These are phyloP conservation scores for Umbilicus rupestris DNA, from an alignment of 164 flowering plant species.

Conservation along the genomic window DNA sequence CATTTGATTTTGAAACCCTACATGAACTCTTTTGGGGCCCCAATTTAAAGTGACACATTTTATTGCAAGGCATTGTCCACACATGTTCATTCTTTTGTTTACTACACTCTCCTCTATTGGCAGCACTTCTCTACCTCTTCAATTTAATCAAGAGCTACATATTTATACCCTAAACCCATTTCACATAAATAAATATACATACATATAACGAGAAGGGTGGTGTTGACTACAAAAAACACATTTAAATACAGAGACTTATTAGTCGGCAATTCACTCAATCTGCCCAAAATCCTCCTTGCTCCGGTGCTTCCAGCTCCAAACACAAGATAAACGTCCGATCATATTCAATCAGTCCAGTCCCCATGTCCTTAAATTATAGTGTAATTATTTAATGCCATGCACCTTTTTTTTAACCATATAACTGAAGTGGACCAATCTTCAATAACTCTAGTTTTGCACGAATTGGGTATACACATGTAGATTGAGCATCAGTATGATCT, in stretches of 20 bases:
- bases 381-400: no score
- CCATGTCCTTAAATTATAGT: slow-evolving; percentile 3
- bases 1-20: not conserved
- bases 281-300: not conserved
- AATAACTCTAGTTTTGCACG: no score
- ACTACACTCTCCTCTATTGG: slow-evolving; percentile 2
- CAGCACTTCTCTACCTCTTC: not conserved
- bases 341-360: not conserved
- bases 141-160: not conserved
- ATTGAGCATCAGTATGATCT: no score
- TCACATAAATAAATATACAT: no score
- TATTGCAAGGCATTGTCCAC: not conserved
- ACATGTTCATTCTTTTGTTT: not conserved
- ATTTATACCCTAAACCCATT: not conserved
- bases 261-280: not conserved
- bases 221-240: not conserved
- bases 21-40: slow-evolving; percentile 1
- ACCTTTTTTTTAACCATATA: no score
- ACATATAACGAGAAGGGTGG: no score
- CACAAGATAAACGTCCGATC: not conserved
- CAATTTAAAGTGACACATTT: slow-evolving; percentile 6
- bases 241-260: not conserved
- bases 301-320: not conserved
- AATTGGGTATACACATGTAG: no score
- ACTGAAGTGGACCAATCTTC: no score